Conservation (phyloP, 2,329 filamentous ascomycete species). For the Colletotrichum incanum region DNA sequence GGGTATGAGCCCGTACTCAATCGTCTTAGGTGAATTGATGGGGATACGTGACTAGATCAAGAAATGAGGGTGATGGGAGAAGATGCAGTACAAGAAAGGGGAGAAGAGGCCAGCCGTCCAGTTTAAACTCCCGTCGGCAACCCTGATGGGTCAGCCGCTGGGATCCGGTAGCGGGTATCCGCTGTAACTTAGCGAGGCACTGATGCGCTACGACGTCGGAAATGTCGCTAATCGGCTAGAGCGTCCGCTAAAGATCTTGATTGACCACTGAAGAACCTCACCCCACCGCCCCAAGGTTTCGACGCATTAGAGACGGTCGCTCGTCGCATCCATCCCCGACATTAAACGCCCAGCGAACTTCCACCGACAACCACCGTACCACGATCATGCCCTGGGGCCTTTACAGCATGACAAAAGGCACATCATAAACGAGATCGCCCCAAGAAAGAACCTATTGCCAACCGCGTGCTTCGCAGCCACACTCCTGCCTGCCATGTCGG, state of each 20-base stretch:
- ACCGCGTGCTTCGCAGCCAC: constrained; percentile 14
- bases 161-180: constrained; percentile 1
- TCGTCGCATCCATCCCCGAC: not conserved
- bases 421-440: not conserved
- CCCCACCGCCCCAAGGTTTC: not conserved
- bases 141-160: not conserved
- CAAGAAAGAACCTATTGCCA: not conserved
- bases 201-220: constrained; percentile 25
- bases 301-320: not conserved
- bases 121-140: not conserved
- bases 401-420: not conserved
- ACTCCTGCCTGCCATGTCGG: constrained; percentile 57
- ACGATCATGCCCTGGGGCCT: not conserved
- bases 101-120: not conserved
- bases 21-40: too few relatives aligned
- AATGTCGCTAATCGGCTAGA: constrained; percentile 10
- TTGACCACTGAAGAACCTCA: not conserved
- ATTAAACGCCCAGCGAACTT: not conserved
- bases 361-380: not conserved
- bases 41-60: not conserved
- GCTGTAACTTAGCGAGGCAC: constrained; percentile 19
- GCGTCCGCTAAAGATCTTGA: constrained; percentile 10
- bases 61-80: not conserved
- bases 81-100: not conserved
- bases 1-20: too few relatives aligned